Percentiles rank a stretch among this genome's conserved stretches.
These are phyloP conservation scores for Aspergillus sp. DNA, from an alignment of 2,329 filamentous ascomycete genomes.

Conservation along the genomic window DNA sequence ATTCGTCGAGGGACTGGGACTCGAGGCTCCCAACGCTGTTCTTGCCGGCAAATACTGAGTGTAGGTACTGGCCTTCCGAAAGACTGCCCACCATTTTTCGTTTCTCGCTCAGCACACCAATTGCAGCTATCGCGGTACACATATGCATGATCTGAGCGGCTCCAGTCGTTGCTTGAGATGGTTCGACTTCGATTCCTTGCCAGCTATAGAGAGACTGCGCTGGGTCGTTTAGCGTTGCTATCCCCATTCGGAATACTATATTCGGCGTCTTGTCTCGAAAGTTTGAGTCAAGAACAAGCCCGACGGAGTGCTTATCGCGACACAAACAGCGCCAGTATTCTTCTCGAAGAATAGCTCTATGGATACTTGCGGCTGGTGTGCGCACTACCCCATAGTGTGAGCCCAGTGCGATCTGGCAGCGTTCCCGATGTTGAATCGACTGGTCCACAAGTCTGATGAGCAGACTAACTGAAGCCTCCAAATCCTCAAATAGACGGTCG, in stretches of 20 bases:
- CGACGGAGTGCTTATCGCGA: constrained; percentile 2
- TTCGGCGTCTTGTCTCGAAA: neutral
- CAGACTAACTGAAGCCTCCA: constrained; percentile 2
- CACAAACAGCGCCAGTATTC: neutral
- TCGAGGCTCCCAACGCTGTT: neutral
- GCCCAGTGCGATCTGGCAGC: neutral
- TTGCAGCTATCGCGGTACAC: neutral
- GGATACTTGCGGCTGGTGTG: constrained; percentile 1
- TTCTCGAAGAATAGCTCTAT: constrained; percentile 2
- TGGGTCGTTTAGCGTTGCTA: neutral
- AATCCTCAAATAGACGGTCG: neutral
- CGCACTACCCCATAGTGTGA: neutral
- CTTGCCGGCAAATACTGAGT: neutral
- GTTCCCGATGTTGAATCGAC: neutral
- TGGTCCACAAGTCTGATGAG: neutral
- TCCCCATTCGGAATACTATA: neutral
- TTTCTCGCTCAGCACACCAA: neutral
- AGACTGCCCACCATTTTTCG: neutral
- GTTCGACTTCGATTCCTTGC: constrained; percentile 5
- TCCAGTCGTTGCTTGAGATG: neutral
- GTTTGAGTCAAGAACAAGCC: neutral
- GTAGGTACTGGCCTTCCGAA: neutral
- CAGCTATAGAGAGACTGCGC: neutral
- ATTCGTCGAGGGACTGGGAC: neutral
- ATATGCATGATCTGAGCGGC: neutral